Conservation (phyloP, 768 basidiomycete species). For the Boletellus sp. region DNA sequence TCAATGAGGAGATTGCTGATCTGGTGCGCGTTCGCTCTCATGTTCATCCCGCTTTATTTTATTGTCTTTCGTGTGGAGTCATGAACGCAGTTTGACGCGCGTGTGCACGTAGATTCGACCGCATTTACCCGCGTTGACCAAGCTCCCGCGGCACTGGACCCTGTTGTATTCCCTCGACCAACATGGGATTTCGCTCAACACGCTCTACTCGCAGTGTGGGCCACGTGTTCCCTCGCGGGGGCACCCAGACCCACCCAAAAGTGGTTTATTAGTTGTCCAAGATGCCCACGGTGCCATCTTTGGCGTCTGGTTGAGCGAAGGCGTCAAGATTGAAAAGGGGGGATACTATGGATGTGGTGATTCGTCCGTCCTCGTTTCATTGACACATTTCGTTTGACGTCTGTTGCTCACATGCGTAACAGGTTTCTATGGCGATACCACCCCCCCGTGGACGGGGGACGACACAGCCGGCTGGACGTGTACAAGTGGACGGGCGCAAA, state of each 20-base stretch:
- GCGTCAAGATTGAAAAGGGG: constrained; percentile 47
- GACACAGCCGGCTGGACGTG: constrained; percentile 45
- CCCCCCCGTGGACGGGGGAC: constrained; percentile 15
- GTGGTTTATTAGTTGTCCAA: constrained; percentile 60
- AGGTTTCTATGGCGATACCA: constrained; percentile 78
- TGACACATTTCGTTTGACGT: no score
- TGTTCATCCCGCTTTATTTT: background rate
- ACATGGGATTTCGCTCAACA: constrained; percentile 89
- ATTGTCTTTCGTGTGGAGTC: background rate
- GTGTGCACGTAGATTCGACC: constrained; percentile 54
- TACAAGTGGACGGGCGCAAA: constrained; percentile 88
- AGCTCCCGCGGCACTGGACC: constrained; percentile 69
- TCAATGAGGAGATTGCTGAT: constrained; percentile 54
- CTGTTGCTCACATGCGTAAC: background rate
- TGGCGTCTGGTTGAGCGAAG: constrained; percentile 83
- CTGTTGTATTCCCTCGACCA: constrained; percentile 91
- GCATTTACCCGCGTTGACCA: constrained; percentile 68
- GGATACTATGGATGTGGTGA: constrained; percentile 89
- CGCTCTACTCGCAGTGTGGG: constrained; percentile 72
- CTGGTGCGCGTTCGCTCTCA: constrained; percentile 44
- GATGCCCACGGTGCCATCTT: constrained; percentile 67
- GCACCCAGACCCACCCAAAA: constrained; percentile 30
- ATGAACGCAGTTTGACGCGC: background rate
- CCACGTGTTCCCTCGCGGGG: constrained; percentile 26
- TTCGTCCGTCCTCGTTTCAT: constrained; percentile 45